A percentile compares a stretch with the other conserved stretches of the same genome.
phyloP scores from a whole-genome alignment of 2,329 filamentous ascomycete genomes.

The Penicillium sp. region DNA sequence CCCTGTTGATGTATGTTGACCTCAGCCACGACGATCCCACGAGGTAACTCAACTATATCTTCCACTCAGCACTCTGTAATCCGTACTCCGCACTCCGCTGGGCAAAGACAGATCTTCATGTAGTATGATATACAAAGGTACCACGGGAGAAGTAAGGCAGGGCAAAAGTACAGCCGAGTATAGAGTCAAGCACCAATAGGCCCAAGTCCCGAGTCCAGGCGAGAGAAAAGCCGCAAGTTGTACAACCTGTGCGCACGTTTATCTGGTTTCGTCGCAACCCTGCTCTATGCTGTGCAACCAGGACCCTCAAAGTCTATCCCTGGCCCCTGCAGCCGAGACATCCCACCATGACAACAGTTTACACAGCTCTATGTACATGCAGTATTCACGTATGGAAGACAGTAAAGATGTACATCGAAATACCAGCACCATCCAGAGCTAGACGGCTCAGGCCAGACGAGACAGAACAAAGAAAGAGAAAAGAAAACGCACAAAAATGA shows the following conservation, averaged over 20 bases:
- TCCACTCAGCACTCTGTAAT: too few relatives aligned
- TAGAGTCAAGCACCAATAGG: neutral
- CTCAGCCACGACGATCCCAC: too few relatives aligned
- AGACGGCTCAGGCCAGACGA: neutral
- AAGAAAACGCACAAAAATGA: neutral
- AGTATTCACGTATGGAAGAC: neutral
- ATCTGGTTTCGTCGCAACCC: constrained; percentile 5
- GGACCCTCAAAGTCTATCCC: neutral
- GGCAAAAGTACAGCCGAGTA: neutral
- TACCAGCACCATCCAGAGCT: too few relatives aligned
- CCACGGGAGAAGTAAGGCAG: neutral
- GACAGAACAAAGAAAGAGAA: neutral
- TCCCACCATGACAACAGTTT: neutral
- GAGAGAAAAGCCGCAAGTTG: neutral
- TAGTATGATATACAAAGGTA: neutral
- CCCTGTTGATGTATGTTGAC: too few relatives aligned
- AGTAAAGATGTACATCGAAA: neutral
- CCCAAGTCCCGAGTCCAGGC: neutral
- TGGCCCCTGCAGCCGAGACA: constrained; percentile 39
- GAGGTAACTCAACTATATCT: too few relatives aligned
- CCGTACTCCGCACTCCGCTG: too few relatives aligned
- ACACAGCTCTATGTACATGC: neutral
- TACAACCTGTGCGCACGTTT: constrained; percentile 15
- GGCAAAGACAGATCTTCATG: too few relatives aligned
- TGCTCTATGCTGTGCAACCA: constrained; percentile 13